phyloP scores from a whole-genome alignment of 2,329 filamentous ascomycete species.

The Aspergillus aculeatus region DNA sequence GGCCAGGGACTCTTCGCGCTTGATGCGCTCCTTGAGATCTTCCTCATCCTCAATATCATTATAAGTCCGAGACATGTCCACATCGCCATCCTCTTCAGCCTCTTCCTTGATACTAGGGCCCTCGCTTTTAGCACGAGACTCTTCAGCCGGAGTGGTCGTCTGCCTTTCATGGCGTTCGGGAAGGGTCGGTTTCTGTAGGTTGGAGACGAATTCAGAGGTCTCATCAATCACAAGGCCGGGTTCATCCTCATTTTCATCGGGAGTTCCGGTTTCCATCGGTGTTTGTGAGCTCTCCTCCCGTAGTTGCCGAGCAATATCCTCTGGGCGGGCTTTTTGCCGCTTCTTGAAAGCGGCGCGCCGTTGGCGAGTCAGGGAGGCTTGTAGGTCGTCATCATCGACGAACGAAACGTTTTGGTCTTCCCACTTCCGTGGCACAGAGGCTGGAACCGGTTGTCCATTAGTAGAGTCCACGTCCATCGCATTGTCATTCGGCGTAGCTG shows the following conservation, averaged over 20 bases:
- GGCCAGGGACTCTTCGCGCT: conserved; percentile 46
- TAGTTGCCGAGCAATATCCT: conserved; percentile 81
- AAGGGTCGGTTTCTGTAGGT: conserved; percentile 67
- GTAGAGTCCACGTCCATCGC: conserved; percentile 74
- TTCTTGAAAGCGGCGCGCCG: conserved; percentile 84
- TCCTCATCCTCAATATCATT: conserved; percentile 53
- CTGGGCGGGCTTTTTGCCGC: conserved; percentile 79
- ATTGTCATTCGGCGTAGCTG: conserved; percentile 44
- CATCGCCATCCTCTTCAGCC: conserved; percentile 53
- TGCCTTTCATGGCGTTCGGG: conserved; percentile 51
- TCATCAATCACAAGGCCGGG: conserved; percentile 88
- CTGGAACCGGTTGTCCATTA: conserved; percentile 35
- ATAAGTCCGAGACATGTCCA: conserved; percentile 55
- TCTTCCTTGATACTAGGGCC: conserved; percentile 18
- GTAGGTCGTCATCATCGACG: conserved; percentile 89
- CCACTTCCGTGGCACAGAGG: conserved; percentile 57
- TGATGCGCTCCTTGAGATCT: conserved; percentile 50
- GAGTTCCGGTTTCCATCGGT: conserved; percentile 60
- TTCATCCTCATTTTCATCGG: conserved; percentile 52
- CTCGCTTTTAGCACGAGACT: conserved; percentile 20
- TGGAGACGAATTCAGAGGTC: conserved; percentile 90
- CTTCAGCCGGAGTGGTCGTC: conserved; percentile 38
- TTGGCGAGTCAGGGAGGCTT: conserved; percentile 80
- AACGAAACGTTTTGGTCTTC: conserved; percentile 67
- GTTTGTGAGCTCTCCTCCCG: conserved; percentile 58